These are phyloP conservation scores for Glonium stellatum DNA, from an alignment of 495 filamentous ascomycete species.

Conservation along the genomic window DNA sequence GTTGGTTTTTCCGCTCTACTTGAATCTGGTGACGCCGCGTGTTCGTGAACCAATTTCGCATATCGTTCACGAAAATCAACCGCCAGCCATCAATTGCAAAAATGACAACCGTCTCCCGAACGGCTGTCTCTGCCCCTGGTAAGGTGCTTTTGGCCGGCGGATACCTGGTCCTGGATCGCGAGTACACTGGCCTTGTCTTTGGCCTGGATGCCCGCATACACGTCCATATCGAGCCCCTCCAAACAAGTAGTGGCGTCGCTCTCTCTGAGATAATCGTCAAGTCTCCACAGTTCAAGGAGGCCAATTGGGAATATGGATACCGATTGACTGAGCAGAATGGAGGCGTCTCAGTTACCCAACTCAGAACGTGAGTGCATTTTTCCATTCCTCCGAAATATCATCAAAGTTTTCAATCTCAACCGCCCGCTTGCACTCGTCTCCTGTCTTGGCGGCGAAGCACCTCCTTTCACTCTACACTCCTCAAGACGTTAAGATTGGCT, in stretches of 20 bases:
- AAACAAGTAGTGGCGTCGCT: constrained; percentile 49
- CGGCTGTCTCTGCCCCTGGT: constrained; percentile 83
- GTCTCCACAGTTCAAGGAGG: constrained; percentile 83
- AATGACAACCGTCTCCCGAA: constrained; percentile 26
- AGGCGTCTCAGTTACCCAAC: constrained; percentile 68
- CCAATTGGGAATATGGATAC: constrained; percentile 79
- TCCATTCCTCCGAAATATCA: background rate
- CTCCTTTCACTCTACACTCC: no score
- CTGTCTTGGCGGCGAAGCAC: no score
- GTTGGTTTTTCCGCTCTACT: background rate
- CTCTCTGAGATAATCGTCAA: constrained; percentile 69
- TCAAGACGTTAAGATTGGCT: no score
- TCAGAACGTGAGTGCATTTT: constrained; percentile 59
- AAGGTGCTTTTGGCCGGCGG: constrained; percentile 94
- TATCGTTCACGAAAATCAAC: constrained; percentile 3
- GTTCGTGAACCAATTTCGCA: background rate
- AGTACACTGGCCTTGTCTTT: constrained; percentile 85
- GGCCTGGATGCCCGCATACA: constrained; percentile 92
- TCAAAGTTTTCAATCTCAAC: background rate
- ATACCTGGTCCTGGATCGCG: constrained; percentile 86
- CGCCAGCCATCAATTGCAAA: background rate
- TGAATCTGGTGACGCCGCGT: background rate
- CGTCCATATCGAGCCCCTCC: constrained; percentile 59
- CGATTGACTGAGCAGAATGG: constrained; percentile 59
- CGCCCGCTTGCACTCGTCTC: no score